A percentile compares a stretch with the other conserved stretches of the same genome.
These are phyloP conservation scores for Talaromyces liani DNA, from an alignment of 495 filamentous ascomycete species.

Conservation along the genomic window DNA sequence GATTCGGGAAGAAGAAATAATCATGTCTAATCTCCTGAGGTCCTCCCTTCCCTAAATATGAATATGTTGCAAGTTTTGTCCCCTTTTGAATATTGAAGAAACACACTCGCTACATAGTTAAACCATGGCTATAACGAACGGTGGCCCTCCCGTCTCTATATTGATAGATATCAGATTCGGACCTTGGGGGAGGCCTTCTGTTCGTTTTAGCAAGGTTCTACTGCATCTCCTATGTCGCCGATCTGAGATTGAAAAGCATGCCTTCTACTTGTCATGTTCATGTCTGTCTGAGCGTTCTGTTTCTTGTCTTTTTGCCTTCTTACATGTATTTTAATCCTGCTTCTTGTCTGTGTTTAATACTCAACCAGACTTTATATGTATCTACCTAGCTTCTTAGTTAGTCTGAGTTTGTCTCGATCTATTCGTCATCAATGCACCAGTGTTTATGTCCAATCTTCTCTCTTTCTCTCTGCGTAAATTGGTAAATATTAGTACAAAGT, in stretches of 20 bases:
- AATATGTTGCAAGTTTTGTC: neutral
- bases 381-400: neutral
- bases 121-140: too few relatives aligned
- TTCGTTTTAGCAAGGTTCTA: too few relatives aligned
- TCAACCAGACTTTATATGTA: neutral
- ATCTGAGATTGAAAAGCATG: neutral
- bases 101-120: neutral
- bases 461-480: neutral
- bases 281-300: constrained; percentile 1
- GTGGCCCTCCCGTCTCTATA: too few relatives aligned
- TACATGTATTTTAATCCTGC: neutral
- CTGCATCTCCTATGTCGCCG: neutral
- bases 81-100: neutral
- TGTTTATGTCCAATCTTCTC: neutral
- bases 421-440: neutral
- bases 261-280: neutral
- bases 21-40: neutral
- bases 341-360: neutral
- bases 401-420: neutral
- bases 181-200: too few relatives aligned
- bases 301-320: neutral
- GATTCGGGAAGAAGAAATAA: constrained; percentile 19
- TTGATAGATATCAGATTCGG: too few relatives aligned
- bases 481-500: neutral
- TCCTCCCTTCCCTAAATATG: too few relatives aligned